phyloP scores from a whole-genome alignment of 805 yeast genomes.

The Jamesozyma piceae region DNA sequence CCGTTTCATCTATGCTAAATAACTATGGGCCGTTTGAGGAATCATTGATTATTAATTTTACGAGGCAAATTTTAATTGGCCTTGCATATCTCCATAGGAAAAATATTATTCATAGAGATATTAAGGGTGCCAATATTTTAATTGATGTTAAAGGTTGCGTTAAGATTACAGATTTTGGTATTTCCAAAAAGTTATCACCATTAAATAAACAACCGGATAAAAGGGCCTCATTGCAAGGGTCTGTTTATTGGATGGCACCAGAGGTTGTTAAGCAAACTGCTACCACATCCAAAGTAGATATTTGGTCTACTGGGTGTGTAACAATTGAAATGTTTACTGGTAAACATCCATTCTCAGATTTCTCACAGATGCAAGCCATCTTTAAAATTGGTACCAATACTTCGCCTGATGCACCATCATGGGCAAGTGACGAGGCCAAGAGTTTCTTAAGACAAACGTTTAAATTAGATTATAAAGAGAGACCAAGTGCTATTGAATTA shows the following conservation, averaged over 20 bases:
- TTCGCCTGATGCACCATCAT: conserved; percentile 69
- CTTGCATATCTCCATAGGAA: conserved; percentile 63
- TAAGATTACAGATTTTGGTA: conserved; percentile 81
- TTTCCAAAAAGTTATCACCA: conserved; percentile 60
- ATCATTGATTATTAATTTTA: conserved; percentile 59
- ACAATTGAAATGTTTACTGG: conserved; percentile 94
- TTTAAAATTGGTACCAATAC: conserved; percentile 85
- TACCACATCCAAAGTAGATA: conserved; percentile 86
- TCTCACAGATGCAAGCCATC: conserved; percentile 93
- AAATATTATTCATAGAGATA: conserved; percentile 76
- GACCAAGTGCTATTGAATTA: conserved; percentile 68
- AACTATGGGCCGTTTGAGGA: conserved; percentile 78
- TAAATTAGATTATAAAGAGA: conserved; percentile 59
- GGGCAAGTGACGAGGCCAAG: conserved; percentile 58
- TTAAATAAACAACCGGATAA: conserved; percentile 31
- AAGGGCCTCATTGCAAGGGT: conserved; percentile 85
- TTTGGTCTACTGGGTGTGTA: conserved; percentile 95
- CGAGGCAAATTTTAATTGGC: conserved; percentile 68
- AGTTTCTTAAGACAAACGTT: conserved; percentile 61
- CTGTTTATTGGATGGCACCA: conserved; percentile 99
- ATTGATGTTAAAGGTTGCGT: conserved; percentile 75
- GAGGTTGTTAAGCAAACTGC: conserved; percentile 93
- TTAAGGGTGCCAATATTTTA: conserved; percentile 79
- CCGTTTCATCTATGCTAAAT: conserved; percentile 58
- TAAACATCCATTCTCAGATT: conserved; percentile 89